Conservation (phyloP, 768 basidiomycete species). For the Suillus plorans region DNA sequence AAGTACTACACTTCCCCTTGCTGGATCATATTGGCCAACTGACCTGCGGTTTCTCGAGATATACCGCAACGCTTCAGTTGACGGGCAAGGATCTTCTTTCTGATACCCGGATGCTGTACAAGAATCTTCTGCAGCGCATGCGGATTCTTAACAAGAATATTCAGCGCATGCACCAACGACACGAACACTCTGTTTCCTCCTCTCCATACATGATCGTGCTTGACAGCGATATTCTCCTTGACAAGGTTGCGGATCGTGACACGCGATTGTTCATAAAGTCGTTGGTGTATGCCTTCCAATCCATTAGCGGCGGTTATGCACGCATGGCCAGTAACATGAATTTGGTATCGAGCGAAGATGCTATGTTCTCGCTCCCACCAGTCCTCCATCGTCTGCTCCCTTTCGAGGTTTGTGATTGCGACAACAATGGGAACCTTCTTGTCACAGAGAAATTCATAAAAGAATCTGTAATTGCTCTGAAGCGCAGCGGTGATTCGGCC, state of each 20-base stretch:
- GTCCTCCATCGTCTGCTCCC: slow-evolving; percentile 23
- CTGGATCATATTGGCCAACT: slow-evolving; percentile 22
- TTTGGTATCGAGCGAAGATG: not conserved
- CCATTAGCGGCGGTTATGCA: not conserved
- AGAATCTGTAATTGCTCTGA: slow-evolving; percentile 17
- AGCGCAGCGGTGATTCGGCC: slow-evolving; percentile 32
- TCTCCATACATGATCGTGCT: not conserved
- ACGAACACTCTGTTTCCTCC: not conserved
- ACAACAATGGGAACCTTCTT: slow-evolving; percentile 38
- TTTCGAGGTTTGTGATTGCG: slow-evolving; percentile 40
- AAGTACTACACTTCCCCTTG: slow-evolving; percentile 7
- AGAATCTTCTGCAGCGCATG: not conserved
- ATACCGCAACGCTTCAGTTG: slow-evolving; percentile 9
- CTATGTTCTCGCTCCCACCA: slow-evolving; percentile 26
- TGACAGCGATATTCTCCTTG: not conserved
- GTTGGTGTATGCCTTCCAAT: not conserved
- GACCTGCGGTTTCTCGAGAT: slow-evolving; percentile 24
- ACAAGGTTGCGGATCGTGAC: not conserved
- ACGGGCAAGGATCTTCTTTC: not conserved
- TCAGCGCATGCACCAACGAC: not conserved
- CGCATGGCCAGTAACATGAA: not conserved
- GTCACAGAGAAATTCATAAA: slow-evolving; percentile 21
- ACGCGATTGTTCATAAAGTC: not conserved
- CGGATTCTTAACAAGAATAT: not conserved
- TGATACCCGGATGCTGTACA: not conserved